These are phyloP conservation scores for Hyaloscypha hepaticicola DNA, from an alignment of 495 filamentous ascomycete genomes.

Conservation along the genomic window DNA sequence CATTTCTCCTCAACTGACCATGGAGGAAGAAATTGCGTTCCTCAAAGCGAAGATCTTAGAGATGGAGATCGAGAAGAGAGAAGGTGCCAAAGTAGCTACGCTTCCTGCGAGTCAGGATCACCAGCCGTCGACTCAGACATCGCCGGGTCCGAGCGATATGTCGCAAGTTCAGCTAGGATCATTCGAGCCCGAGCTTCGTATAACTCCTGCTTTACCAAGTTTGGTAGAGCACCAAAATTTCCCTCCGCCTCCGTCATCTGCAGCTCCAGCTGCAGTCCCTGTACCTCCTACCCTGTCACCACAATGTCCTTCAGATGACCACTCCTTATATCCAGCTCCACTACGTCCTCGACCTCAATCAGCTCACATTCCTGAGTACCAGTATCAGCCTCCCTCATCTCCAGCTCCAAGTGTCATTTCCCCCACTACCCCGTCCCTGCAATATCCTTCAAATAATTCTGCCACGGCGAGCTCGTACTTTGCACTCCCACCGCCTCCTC, in stretches of 20 bases:
- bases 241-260: not conserved
- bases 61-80: constrained; percentile 25
- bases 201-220: not conserved
- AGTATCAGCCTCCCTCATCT: not conserved
- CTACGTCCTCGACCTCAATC: not conserved
- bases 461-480: not conserved
- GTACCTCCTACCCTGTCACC: not conserved
- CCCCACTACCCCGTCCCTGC: not conserved
- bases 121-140: not conserved
- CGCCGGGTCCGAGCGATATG: not conserved
- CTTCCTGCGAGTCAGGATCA: no score
- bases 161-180: not conserved
- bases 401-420: not conserved
- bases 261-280: not conserved
- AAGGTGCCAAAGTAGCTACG: not conserved
- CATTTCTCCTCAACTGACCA: not conserved
- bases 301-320: not conserved
- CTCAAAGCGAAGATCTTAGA: constrained; percentile 21
- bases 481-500: not conserved
- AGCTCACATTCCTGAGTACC: constrained; percentile 7
- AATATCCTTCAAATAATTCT: not conserved
- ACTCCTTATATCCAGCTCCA: not conserved
- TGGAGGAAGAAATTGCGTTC: constrained; percentile 25
- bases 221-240: not conserved
- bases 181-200: not conserved